phyloP scores from a whole-genome alignment of 768 basidiomycete genomes.

The Lentinula sp. region DNA sequence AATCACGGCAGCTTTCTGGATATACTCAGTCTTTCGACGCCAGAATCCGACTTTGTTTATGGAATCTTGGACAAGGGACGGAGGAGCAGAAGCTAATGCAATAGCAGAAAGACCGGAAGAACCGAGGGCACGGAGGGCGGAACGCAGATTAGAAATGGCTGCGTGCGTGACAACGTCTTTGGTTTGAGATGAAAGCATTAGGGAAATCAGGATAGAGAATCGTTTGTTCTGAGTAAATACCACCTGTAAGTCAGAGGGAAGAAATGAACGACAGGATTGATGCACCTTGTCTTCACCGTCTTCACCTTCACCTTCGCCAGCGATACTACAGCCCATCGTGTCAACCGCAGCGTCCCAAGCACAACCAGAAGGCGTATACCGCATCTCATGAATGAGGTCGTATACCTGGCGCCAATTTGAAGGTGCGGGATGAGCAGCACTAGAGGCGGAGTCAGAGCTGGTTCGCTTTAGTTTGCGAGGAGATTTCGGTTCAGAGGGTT shows the following conservation, averaged over 20 bases:
- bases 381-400: slow-evolving; percentile 69
- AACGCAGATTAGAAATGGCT: slow-evolving; percentile 69
- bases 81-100: slow-evolving; percentile 59
- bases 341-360: slow-evolving; percentile 73
- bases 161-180: slow-evolving; percentile 86
- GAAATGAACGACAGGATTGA: neutral
- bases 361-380: slow-evolving; percentile 39
- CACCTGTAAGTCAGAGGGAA: neutral
- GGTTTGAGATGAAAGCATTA: slow-evolving; percentile 96
- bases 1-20: slow-evolving; percentile 65
- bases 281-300: slow-evolving; percentile 54
- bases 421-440: slow-evolving; percentile 59
- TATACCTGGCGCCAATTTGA: slow-evolving; percentile 65
- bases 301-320: slow-evolving; percentile 56
- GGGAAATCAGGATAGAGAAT: slow-evolving; percentile 79
- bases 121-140: slow-evolving; percentile 54
- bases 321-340: slow-evolving; percentile 75
- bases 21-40: slow-evolving; percentile 80
- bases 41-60: slow-evolving; percentile 93
- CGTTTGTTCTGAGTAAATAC: slow-evolving; percentile 56
- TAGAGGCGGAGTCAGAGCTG: slow-evolving; percentile 39
- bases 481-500: slow-evolving; percentile 20
- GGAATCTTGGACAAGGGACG: slow-evolving; percentile 57
- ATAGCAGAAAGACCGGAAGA: slow-evolving; percentile 56
- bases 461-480: slow-evolving; percentile 53